Conservation (phyloP, 352 stramenopile species). For the Globisporangium radiosum region DNA sequence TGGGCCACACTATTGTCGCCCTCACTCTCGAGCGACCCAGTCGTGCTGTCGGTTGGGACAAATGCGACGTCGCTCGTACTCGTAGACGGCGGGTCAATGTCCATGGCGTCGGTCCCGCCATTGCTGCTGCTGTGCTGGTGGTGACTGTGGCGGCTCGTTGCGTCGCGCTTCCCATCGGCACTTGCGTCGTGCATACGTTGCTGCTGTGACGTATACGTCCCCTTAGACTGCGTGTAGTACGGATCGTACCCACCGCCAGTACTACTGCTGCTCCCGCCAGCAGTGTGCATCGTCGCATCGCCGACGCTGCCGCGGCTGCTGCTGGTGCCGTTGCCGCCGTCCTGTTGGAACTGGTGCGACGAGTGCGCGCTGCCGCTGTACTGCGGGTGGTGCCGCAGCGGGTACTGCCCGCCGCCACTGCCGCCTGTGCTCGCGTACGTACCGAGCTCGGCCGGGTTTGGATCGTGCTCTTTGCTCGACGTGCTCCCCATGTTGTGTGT, state of each 20-base stretch:
- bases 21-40: neutral
- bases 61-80: conserved; percentile 16
- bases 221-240: conserved; percentile 13
- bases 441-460: conserved; percentile 71
- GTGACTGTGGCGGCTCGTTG: neutral
- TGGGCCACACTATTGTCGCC: neutral
- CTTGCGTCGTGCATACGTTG: conserved; percentile 13
- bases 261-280: neutral
- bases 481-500: conserved; percentile 58
- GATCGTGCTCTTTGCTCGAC: conserved; percentile 76
- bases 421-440: conserved; percentile 34
- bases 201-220: conserved; percentile 4
- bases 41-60: conserved; percentile 9
- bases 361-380: conserved; percentile 20
- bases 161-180: neutral
- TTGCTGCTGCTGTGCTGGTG: neutral
- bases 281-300: conserved; percentile 8
- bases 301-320: neutral
- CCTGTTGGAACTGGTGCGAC: conserved; percentile 16
- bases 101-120: conserved; percentile 43
- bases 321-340: conserved; percentile 15
- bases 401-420: conserved; percentile 28
- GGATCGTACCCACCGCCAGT: conserved; percentile 8
- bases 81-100: conserved; percentile 45
- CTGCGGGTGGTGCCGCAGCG: conserved; percentile 60